Evolutionary conservation across 306 rosid genomes (phyloP).

Genomic region (Inga leiocalycina): DNA sequence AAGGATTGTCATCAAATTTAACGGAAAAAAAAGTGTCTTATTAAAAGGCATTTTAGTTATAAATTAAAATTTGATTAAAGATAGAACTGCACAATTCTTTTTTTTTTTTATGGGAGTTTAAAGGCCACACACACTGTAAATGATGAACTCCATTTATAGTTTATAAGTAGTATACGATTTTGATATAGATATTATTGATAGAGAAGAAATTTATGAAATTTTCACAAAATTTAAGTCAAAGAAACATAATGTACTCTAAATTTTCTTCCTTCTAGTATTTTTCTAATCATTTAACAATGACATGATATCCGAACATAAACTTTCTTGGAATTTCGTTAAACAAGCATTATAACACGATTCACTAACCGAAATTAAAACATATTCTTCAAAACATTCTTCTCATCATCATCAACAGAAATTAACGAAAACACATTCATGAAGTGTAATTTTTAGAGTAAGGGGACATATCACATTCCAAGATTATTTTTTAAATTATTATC

Average conservation of each 20-base stretch:
- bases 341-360: background rate
- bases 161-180: too few species aligned
- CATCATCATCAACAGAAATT: background rate
- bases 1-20: too few species aligned
- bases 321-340: background rate
- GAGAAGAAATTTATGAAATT: too few species aligned
- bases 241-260: too few species aligned
- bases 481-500: background rate
- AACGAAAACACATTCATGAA: background rate
- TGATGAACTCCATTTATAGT: too few species aligned
- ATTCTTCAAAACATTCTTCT: background rate
- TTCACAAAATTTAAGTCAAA: background rate
- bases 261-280: background rate
- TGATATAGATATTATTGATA: too few species aligned
- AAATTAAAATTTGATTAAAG: too few species aligned
- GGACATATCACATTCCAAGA: background rate
- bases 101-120: too few species aligned
- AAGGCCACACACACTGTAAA: too few species aligned
- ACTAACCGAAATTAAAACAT: background rate
- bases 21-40: background rate
- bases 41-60: too few species aligned
- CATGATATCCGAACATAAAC: background rate
- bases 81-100: too few species aligned
- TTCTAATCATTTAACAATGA: background rate
- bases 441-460: too few species aligned